Conservation (phyloP, 2,329 filamentous ascomycete genomes). For the Pyrenophora graminea region DNA sequence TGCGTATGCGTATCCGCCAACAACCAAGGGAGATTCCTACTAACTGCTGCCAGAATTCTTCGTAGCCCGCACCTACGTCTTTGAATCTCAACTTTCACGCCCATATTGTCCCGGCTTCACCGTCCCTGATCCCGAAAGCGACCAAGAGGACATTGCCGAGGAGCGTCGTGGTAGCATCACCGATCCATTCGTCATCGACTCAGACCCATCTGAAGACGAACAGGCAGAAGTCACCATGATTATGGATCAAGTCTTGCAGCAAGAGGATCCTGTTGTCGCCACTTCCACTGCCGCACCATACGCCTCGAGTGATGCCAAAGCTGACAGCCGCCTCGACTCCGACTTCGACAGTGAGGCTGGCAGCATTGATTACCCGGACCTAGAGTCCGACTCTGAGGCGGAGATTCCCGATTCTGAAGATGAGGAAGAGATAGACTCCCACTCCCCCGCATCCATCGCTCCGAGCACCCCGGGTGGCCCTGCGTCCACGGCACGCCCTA, state of each 20-base stretch:
- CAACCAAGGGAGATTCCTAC: not conserved
- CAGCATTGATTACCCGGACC: constrained; percentile 14
- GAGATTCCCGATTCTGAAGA: constrained; percentile 11
- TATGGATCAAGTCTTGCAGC: constrained; percentile 10
- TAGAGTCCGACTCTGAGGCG: constrained; percentile 8
- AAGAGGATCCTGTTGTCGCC: not conserved
- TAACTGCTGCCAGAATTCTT: constrained; percentile 35
- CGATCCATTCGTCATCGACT: constrained; percentile 39
- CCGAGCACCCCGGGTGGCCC: not conserved
- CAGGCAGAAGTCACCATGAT: constrained; percentile 16
- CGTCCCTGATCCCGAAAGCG: constrained; percentile 39
- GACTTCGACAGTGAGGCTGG: constrained; percentile 17
- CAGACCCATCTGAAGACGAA: constrained; percentile 10
- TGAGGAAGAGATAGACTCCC: not conserved
- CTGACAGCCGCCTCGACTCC: not conserved
- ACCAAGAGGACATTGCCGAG: constrained; percentile 28
- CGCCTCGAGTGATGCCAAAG: constrained; percentile 6
- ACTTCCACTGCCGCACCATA: not conserved
- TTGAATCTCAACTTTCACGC: constrained; percentile 25
- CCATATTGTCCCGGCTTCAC: constrained; percentile 35
- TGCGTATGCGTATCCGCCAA: constrained; percentile 17
- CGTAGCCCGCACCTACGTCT: constrained; percentile 37
- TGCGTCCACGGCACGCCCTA: not conserved
- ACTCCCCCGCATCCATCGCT: not conserved
- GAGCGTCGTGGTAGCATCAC: constrained; percentile 29